These are phyloP conservation scores for Naumovozyma baii DNA, from an alignment of 805 yeast genomes.

Conservation along the genomic window DNA sequence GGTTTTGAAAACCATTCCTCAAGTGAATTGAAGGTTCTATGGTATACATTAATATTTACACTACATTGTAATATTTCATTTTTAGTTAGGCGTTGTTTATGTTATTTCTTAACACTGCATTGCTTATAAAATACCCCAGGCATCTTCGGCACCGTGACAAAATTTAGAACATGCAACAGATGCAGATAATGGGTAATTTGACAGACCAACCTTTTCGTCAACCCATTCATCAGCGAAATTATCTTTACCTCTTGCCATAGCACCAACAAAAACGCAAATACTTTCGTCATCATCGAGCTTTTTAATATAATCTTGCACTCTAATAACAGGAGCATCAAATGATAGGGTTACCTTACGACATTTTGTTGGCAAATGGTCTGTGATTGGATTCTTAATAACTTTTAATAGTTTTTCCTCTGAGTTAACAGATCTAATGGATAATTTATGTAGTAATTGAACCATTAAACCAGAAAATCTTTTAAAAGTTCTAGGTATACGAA, in stretches of 20 bases:
- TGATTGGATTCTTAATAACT: conserved; percentile 93
- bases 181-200: conserved; percentile 91
- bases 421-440: conserved; percentile 88
- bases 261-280: conserved; percentile 96
- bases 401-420: conserved; percentile 88
- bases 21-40: too few relatives aligned
- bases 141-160: conserved; percentile 98
- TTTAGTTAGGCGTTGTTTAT: too few relatives aligned
- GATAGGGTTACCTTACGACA: conserved; percentile 90
- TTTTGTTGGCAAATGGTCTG: conserved; percentile 92
- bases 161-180: conserved; percentile 97
- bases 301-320: conserved; percentile 78
- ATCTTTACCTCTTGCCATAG: conserved; percentile 98
- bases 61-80: too few relatives aligned
- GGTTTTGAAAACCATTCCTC: too few relatives aligned
- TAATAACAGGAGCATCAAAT: conserved; percentile 78
- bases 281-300: conserved; percentile 82
- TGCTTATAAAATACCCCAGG: conserved; percentile 69
- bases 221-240: conserved; percentile 95
- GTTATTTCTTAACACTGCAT: too few relatives aligned
- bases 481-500: conserved; percentile 95
- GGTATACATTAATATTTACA: too few relatives aligned
- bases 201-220: conserved; percentile 91
- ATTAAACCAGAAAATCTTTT: conserved; percentile 94
- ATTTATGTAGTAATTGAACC: conserved; percentile 91